phyloP scores from a whole-genome alignment of 2,329 filamentous ascomycete species.

The Aspergillus floridensis region DNA sequence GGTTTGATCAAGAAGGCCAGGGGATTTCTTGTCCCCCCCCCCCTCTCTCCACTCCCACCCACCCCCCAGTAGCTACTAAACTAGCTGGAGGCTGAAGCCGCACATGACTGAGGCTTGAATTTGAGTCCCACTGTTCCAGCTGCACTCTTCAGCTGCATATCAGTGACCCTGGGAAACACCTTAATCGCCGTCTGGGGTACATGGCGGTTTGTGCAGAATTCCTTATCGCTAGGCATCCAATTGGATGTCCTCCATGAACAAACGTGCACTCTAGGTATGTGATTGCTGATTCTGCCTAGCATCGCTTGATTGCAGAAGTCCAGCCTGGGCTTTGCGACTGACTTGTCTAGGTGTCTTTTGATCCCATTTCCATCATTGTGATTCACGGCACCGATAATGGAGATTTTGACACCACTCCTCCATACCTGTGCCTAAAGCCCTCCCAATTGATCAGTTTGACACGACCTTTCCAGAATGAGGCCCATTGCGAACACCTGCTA shows the following conservation, averaged over 20 bases:
- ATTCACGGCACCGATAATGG: neutral
- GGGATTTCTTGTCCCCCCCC: neutral
- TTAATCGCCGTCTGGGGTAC: constrained; percentile 3
- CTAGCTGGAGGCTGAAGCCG: constrained; percentile 3
- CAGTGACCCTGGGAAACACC: neutral
- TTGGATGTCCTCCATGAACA: constrained; percentile 6
- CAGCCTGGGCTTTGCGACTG: neutral
- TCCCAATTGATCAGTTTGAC: neutral
- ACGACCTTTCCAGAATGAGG: neutral
- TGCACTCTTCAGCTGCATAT: constrained; percentile 5
- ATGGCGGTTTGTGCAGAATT: constrained; percentile 7
- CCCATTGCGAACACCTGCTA: neutral
- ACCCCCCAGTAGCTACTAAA: too few species aligned
- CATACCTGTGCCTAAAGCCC: neutral
- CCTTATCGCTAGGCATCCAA: constrained; percentile 3
- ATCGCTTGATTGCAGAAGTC: neutral
- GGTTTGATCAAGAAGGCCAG: neutral
- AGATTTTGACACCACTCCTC: neutral
- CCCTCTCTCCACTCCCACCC: neutral
- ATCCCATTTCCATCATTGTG: neutral
- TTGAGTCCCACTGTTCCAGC: constrained; percentile 8
- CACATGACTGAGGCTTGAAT: constrained; percentile 13
- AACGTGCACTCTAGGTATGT: neutral
- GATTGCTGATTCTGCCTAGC: neutral
- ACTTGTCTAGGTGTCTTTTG: neutral